Evolutionary conservation across 177 flowering plant genomes (phyloP).

Genomic region (Vitis hybrid): DNA sequence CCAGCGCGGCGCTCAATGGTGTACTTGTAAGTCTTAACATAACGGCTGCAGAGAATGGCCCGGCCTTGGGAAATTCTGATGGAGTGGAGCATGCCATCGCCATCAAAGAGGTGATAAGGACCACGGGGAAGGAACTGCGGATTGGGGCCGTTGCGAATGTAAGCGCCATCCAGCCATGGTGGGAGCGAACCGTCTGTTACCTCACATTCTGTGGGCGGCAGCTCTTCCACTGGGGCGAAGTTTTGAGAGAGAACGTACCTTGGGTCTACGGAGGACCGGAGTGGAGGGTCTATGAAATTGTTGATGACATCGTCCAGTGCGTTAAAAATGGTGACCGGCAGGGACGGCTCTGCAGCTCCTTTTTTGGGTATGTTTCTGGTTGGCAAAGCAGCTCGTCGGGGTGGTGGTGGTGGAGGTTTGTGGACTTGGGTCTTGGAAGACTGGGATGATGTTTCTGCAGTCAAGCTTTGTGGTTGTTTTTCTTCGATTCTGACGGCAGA

Average conservation of each 20-base stretch:
- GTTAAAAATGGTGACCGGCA: slow-evolving; percentile 41
- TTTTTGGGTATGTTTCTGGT: too few species aligned
- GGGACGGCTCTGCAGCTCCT: slow-evolving; percentile 19
- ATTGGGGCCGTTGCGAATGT: slow-evolving; percentile 84
- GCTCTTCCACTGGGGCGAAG: slow-evolving; percentile 81
- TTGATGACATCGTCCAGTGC: slow-evolving; percentile 60
- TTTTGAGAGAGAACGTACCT: slow-evolving; percentile 50
- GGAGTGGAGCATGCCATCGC: slow-evolving; percentile 92
- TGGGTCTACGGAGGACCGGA: slow-evolving; percentile 61
- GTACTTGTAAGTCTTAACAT: slow-evolving; percentile 65
- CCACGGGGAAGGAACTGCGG: slow-evolving; percentile 80
- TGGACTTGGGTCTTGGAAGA: neutral
- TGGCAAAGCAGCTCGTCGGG: too few species aligned
- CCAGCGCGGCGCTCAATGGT: slow-evolving; percentile 45
- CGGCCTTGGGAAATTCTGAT: slow-evolving; percentile 52
- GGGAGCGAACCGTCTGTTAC: slow-evolving; percentile 60
- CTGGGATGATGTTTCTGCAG: slow-evolving; percentile 5
- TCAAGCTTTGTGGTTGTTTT: slow-evolving; percentile 6
- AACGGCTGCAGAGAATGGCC: slow-evolving; percentile 75
- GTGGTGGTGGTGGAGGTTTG: neutral
- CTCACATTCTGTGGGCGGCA: slow-evolving; percentile 67
- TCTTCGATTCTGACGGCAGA: slow-evolving; percentile 42
- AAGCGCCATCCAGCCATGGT: slow-evolving; percentile 65
- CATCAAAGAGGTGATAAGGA: slow-evolving; percentile 86
- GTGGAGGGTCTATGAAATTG: slow-evolving; percentile 71